Evolutionary conservation across 1,284 basidiomycete genomes (phyloP), one percentile per base, ranked within the genome.

Genomic region (Sanghuangporus baumii): DNA sequence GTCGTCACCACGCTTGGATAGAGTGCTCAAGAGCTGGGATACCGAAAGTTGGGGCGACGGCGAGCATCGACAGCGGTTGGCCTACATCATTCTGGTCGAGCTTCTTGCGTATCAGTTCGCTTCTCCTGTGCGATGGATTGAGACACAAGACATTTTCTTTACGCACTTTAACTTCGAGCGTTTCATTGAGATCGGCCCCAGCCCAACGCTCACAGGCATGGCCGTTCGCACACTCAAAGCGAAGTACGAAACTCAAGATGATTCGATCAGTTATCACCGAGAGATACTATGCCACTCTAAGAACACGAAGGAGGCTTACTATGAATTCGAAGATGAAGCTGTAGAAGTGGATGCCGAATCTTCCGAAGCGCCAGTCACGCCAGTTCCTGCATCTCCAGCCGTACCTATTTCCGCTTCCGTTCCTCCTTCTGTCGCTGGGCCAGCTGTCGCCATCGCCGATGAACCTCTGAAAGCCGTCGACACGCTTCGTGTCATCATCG

Each of bases 51-150:
- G 97, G 96, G 91, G 79, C 48, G 81, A 85, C 31, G 72, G 82
- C 16, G 89, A 89, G 62, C 90, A 95, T 69, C 88, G 94, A 59
- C 94, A 98, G 78, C 90, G 90, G 71, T 84, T 99, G 51, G 94
- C 96, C 0, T 98, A 98, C 74, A 91, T 89, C 69, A 95, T 98
- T 69, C 87, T 99, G 65, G 94, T 98, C 68, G 96, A 98, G 75
- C 86, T 98, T 61, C 83, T 99, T 51, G 94, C 96, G 14, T 98
- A 98, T 74, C 96, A 99, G 74, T 96, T 96, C 70, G 92, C 92
- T 0, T 96, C 94, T 2, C 94, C 95, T 11, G 96, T 99, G 31
- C 89, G 95, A 62, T 98, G 96, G 96, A 99, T 99, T 71, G 93
- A 98, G 79, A 99, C 96, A 0, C 96, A 98, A 73, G 96, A 99